phyloP scores from a whole-genome alignment of 768 basidiomycete genomes.

The Stropharia rugosoannulata region DNA sequence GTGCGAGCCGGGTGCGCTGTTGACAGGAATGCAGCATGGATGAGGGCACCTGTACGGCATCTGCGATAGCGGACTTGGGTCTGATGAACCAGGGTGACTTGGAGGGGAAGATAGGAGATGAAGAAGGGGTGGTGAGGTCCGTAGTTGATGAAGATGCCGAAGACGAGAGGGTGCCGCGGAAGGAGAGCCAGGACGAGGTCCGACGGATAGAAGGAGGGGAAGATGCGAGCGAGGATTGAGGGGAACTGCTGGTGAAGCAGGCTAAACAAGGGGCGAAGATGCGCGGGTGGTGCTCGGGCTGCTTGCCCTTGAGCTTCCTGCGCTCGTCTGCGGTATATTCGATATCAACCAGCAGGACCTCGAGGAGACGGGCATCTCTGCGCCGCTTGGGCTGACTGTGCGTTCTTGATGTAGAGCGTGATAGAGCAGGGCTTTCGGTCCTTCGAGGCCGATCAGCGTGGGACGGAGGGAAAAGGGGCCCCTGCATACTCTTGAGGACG shows the following conservation, averaged over 20 bases:
- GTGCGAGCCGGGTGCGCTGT: constrained; percentile 33
- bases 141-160: constrained; percentile 29
- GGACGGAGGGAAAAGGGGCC: constrained; percentile 51
- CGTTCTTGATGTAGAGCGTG: constrained; percentile 18
- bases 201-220: constrained; percentile 22
- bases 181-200: constrained; percentile 30
- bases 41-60: constrained; percentile 9
- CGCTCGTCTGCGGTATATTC: constrained; percentile 41
- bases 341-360: constrained; percentile 41
- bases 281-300: constrained; percentile 19
- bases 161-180: constrained; percentile 17
- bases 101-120: constrained; percentile 31
- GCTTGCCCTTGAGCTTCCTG: constrained; percentile 35
- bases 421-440: constrained; percentile 4
- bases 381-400: constrained; percentile 20
- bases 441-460: constrained; percentile 22
- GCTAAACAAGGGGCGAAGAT: constrained; percentile 16
- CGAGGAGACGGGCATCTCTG: constrained; percentile 36
- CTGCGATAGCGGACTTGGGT: constrained; percentile 18
- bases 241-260: constrained; percentile 15
- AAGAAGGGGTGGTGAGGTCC: constrained; percentile 34
- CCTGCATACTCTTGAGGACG: constrained; percentile 57
- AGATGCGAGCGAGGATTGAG: constrained; percentile 23
- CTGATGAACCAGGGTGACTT: constrained; percentile 26
- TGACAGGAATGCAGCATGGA: constrained; percentile 30